Evolutionary conservation across 768 basidiomycete species (phyloP).

Genomic region (Crucibulum laeve): DNA sequence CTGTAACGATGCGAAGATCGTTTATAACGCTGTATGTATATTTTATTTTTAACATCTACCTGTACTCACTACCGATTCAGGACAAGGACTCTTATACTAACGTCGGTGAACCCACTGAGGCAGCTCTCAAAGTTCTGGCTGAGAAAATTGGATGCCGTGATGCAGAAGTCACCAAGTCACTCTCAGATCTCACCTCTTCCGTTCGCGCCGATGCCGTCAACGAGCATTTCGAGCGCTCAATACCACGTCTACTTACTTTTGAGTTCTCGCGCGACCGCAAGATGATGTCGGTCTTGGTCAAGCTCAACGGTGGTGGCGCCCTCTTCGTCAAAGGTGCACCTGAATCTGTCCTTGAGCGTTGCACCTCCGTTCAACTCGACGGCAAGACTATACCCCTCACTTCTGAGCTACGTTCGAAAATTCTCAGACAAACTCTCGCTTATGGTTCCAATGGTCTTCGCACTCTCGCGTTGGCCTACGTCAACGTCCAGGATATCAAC

Average conservation of each 20-base stretch:
- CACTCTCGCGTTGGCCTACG: conserved; percentile 88
- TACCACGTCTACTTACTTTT: conserved; percentile 86
- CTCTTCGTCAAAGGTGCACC: conserved; percentile 96
- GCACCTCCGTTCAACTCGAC: conserved; percentile 67
- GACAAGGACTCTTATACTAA: conserved; percentile 77
- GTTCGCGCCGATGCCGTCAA: conserved; percentile 81
- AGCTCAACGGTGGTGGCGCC: conserved; percentile 60
- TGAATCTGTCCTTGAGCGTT: conserved; percentile 90
- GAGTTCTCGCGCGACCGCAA: conserved; percentile 98
- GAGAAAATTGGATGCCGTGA: conserved; percentile 89
- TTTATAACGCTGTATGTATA: conserved; percentile 67
- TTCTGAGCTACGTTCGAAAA: conserved; percentile 45
- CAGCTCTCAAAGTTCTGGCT: conserved; percentile 89
- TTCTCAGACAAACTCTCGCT: conserved; percentile 61
- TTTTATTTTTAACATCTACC: conserved; percentile 1
- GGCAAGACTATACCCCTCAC: conserved; percentile 66
- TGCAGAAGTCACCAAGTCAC: conserved; percentile 47
- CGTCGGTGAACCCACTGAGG: conserved; percentile 96
- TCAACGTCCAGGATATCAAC: conserved; percentile 72
- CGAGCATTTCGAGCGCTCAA: conserved; percentile 70
- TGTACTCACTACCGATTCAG: conserved; percentile 30
- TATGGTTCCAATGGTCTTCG: conserved; percentile 85
- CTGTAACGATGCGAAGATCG: conserved; percentile 91
- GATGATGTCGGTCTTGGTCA: conserved; percentile 97
- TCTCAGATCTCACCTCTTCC: conserved; percentile 50